Conservation (phyloP, 1,284 basidiomycete species). For the Vanrija sp. region DNA sequence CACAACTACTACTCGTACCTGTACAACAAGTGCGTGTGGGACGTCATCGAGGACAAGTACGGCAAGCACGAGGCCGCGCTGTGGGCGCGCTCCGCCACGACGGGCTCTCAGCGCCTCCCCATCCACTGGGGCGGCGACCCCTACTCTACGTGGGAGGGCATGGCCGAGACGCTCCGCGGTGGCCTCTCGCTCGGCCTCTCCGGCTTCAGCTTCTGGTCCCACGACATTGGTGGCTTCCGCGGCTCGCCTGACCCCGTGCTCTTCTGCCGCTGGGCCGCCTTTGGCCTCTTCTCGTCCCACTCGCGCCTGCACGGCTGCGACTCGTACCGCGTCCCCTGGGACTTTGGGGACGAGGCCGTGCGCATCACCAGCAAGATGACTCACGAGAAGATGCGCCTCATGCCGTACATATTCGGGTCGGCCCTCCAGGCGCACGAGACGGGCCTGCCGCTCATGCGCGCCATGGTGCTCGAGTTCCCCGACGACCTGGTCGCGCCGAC, state of each 20-base stretch:
- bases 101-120: conserved; percentile 62
- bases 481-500: conserved; percentile 62
- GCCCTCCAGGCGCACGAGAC: conserved; percentile 58
- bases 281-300: conserved; percentile 49
- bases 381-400: conserved; percentile 63
- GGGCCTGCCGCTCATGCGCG: conserved; percentile 63
- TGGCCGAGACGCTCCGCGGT: conserved; percentile 68
- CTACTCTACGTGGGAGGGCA: conserved; percentile 70
- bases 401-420: conserved; percentile 69
- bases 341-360: conserved; percentile 67
- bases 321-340: conserved; percentile 71
- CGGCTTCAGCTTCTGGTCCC: conserved; percentile 66
- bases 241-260: conserved; percentile 51
- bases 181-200: conserved; percentile 62
- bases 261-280: conserved; percentile 72
- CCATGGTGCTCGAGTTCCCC: conserved; percentile 70
- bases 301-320: conserved; percentile 67
- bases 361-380: conserved; percentile 62
- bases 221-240: conserved; percentile 73
- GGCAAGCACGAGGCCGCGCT: conserved; percentile 65
- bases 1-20: conserved; percentile 57
- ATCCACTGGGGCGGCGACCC: conserved; percentile 67
- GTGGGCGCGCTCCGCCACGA: conserved; percentile 63
- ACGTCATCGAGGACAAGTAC: conserved; percentile 57
- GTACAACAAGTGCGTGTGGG: conserved; percentile 68